Conservation (phyloP, 139 green algal species). For the Auxenochlorella pyrenoidosa region DNA sequence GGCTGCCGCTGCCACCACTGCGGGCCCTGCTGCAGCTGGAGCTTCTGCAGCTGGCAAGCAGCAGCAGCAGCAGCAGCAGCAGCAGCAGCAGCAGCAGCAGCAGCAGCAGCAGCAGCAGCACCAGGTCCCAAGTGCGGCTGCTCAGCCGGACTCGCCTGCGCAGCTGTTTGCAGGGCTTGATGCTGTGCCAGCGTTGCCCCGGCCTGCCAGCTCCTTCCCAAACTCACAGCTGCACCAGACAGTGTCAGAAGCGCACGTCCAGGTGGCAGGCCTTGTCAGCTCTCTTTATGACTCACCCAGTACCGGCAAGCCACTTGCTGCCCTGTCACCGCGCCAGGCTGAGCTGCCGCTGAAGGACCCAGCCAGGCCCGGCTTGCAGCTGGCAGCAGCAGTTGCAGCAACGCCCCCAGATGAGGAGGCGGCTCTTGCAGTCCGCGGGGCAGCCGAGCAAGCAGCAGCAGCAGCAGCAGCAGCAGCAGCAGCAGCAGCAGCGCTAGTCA, state of each 20-base stretch:
- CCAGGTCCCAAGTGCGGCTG: not conserved
- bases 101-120: not conserved
- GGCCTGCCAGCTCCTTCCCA: not conserved
- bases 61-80: not conserved
- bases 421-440: not conserved
- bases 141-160: not conserved
- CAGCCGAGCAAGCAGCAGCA: not conserved
- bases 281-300: not conserved
- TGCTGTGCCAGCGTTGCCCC: not conserved
- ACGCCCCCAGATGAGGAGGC: not conserved
- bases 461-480: not conserved
- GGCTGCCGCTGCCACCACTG: not conserved
- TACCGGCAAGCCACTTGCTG: not conserved
- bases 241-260: conserved; percentile 1
- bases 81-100: not conserved
- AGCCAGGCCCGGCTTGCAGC: too few relatives aligned
- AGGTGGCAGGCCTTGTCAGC: not conserved
- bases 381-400: too few relatives aligned
- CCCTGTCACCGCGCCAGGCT: not conserved
- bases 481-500: not conserved
- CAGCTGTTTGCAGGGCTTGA: not conserved
- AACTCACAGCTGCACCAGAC: not conserved
- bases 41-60: not conserved
- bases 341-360: too few relatives aligned
- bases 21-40: not conserved